Conservation (phyloP, 73 alveolate genomes). For the Symbiodinium natans region DNA sequence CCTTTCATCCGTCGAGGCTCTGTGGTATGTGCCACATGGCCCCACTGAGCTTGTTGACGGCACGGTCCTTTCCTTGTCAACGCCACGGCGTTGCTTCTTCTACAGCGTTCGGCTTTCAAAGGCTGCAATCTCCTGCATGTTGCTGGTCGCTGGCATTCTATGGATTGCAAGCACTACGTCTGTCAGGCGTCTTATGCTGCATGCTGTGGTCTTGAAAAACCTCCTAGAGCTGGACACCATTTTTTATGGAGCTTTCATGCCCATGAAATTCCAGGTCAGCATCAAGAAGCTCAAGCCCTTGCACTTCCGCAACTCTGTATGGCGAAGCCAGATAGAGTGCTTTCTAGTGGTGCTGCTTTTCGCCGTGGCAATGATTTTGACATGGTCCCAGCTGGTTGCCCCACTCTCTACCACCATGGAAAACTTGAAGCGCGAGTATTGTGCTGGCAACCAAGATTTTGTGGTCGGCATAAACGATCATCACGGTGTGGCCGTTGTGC, state of each 20-base stretch:
- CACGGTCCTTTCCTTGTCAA: not conserved
- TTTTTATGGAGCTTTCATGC: constrained; percentile 47
- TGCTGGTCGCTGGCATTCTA: constrained; percentile 34
- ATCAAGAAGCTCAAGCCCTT: constrained; percentile 52
- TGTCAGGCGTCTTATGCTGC: constrained; percentile 19
- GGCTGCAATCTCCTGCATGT: constrained; percentile 23
- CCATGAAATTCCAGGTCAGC: constrained; percentile 39
- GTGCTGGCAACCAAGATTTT: constrained; percentile 67
- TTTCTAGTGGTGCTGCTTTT: not conserved
- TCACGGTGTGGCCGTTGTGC: constrained; percentile 40
- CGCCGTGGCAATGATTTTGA: constrained; percentile 30
- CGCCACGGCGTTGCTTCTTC: constrained; percentile 7
- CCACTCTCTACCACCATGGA: constrained; percentile 49
- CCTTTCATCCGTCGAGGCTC: constrained; percentile 45
- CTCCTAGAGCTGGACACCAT: constrained; percentile 49
- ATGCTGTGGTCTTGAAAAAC: constrained; percentile 37
- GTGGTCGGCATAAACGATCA: constrained; percentile 48
- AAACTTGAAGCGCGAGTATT: constrained; percentile 21
- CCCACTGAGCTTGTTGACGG: not conserved
- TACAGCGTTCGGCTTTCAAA: not conserved
- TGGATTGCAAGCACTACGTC: constrained; percentile 73
- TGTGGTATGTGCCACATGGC: constrained; percentile 22
- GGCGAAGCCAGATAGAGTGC: constrained; percentile 48
- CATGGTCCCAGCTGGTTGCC: constrained; percentile 44
- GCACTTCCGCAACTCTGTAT: constrained; percentile 17